Evolutionary conservation across 148 eudicot species (phyloP).

Genomic region (Gaultheria prostrata): DNA sequence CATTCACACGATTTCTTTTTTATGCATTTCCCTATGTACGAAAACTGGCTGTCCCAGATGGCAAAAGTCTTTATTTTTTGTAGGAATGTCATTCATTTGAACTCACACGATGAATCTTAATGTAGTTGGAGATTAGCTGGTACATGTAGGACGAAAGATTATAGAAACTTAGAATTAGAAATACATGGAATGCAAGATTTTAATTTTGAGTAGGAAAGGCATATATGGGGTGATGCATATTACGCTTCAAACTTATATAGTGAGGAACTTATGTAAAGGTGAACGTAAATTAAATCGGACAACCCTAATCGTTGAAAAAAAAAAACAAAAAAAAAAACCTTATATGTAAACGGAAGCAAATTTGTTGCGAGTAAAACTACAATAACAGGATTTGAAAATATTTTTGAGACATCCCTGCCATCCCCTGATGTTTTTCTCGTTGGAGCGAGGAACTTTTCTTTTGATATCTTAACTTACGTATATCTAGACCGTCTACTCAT

Average conservation of each 20-base stretch:
- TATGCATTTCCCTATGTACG: not conserved
- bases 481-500: too few species aligned
- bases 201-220: not conserved
- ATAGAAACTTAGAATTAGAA: not conserved
- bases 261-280: not conserved
- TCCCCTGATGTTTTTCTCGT: not conserved
- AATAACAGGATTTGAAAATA: not conserved
- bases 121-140: constrained; percentile 1
- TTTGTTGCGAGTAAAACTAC: not conserved
- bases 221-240: not conserved
- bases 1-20: not conserved
- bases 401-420: not conserved
- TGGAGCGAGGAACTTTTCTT: not conserved
- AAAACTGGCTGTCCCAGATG: not conserved
- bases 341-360: too few species aligned
- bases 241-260: not conserved
- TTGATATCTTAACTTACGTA: too few species aligned
- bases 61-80: not conserved
- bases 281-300: too few species aligned
- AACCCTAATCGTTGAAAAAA: too few species aligned
- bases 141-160: constrained; percentile 1
- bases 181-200: not conserved
- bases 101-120: not conserved
- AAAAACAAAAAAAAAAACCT: too few species aligned
- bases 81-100: not conserved